Conservation (phyloP, 2,329 filamentous ascomycete species). For the Sporothrix luriei region DNA sequence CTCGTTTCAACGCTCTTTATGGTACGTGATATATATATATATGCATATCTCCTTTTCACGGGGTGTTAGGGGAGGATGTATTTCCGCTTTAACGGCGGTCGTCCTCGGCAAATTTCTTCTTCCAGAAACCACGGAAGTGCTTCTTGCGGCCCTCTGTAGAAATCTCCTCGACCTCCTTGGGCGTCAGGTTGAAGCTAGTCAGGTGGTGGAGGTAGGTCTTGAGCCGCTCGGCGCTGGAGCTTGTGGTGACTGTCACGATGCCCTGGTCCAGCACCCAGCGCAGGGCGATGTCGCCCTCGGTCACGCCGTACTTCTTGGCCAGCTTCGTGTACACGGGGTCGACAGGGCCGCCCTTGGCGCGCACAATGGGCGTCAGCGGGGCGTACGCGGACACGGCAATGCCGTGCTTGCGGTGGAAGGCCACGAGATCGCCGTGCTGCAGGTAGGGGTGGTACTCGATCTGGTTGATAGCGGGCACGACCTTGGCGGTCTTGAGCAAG, state of each 20-base stretch:
- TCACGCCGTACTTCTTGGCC: slow-evolving; percentile 61
- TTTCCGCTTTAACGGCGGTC: slow-evolving; percentile 46
- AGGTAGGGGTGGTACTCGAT: slow-evolving; percentile 80
- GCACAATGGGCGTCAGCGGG: slow-evolving; percentile 56
- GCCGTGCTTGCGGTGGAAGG: slow-evolving; percentile 58
- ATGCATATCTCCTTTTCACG: background rate
- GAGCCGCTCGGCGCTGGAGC: slow-evolving; percentile 59
- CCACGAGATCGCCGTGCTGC: slow-evolving; percentile 62
- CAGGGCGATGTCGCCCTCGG: slow-evolving; percentile 58
- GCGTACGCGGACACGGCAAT: slow-evolving; percentile 61
- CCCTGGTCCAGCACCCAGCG: slow-evolving; percentile 64
- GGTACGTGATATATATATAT: background rate
- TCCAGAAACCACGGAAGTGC: slow-evolving; percentile 65
- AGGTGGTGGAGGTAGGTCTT: slow-evolving; percentile 57
- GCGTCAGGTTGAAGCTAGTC: slow-evolving; percentile 60
- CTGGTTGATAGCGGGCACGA: slow-evolving; percentile 73
- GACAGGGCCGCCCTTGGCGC: slow-evolving; percentile 56
- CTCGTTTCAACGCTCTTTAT: slow-evolving; percentile 3
- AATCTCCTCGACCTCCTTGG: slow-evolving; percentile 61
- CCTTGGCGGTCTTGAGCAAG: slow-evolving; percentile 60
- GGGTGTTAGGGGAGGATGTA: too few species aligned
- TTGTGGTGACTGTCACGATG: slow-evolving; percentile 62
- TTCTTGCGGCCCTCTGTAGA: slow-evolving; percentile 59
- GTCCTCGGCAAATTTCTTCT: slow-evolving; percentile 53
- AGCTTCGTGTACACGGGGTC: slow-evolving; percentile 55